Evolutionary conservation across 2,329 filamentous ascomycete genomes (phyloP), one percentile per base, ranked within the genome.

Genomic region (Sarocladium strictum): DNA sequence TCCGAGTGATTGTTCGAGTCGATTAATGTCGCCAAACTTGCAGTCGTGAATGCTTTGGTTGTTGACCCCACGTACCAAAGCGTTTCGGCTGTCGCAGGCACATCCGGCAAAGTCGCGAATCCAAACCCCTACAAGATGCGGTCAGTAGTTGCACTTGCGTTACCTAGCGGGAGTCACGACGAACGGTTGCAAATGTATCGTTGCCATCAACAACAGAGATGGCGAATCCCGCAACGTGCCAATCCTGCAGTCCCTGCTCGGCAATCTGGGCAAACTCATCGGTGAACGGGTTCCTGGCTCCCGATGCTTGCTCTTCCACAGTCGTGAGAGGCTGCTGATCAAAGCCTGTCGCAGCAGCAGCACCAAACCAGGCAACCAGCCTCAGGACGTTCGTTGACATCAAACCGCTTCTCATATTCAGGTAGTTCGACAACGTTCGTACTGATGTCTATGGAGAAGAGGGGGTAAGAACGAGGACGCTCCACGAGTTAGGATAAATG

Each of bases 11-110:
- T 68, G n/a, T 73, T 71, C 24, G 50, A 53, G 5, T 81, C 67
- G 7, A 83, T 72, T 2, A 80, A 62, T 1, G 76, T 72, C 1
- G 83, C 63, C 2, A 85, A 63, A 0, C 72, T 69, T 1, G 78
- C 78, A 1, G 76, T 73, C 0, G 75, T 77, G 47, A 80, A 73
- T 2, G 78, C 76, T 62, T 85, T 85, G 19, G 78, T 81, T 1
- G 74, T 81, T 40, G 78, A 82, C 2, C 74, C 82, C 2, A 70
- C 72, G 56, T 77, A 79, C 66, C 78, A 84, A 2, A 84, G 68
- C 0, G 79, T 83, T 27, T 76, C 67, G 56, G 53, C 69, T 61
- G 59, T 72, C 57, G 57, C 75, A 64, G 58, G 72, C 67, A 29
- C 70, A 69, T 73, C 75, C 57, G 58, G 66, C 15, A 67, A 26